A percentile compares a stretch with the other conserved stretches of the same genome.
phyloP scores from a whole-genome alignment of 1,284 basidiomycete genomes.

The Microbotryomycetes sp. region DNA sequence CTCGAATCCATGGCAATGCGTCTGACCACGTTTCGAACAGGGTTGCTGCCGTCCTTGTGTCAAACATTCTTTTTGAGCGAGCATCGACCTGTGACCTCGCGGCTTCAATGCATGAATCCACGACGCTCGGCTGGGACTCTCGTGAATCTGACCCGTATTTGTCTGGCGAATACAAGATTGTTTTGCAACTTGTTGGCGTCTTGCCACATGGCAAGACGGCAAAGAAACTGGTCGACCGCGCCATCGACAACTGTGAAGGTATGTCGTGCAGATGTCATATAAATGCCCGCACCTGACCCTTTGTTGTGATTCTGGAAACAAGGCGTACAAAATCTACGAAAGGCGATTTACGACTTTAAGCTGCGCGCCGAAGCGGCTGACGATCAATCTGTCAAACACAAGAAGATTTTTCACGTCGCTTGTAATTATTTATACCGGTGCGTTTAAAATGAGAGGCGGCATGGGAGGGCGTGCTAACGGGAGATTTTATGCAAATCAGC shows the following conservation, averaged over 20 bases:
- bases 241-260: constrained; percentile 56
- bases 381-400: constrained; percentile 66
- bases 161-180: constrained; percentile 90
- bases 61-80: constrained; percentile 53
- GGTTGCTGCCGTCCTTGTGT: constrained; percentile 80
- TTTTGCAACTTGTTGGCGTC: constrained; percentile 85
- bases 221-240: constrained; percentile 83
- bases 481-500: constrained; percentile 46
- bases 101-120: constrained; percentile 8
- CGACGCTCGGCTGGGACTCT: constrained; percentile 33
- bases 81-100: constrained; percentile 2
- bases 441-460: constrained; percentile 8
- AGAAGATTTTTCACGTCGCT: constrained; percentile 62
- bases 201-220: constrained; percentile 71
- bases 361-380: constrained; percentile 77
- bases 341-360: constrained; percentile 89
- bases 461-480: constrained; percentile 13
- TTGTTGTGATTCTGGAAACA: too few relatives aligned
- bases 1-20: too few relatives aligned
- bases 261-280: not conserved
- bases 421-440: constrained; percentile 47
- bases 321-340: constrained; percentile 87
- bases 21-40: constrained; percentile 2
- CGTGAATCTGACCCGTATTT: constrained; percentile 40
- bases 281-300: not conserved